Evolutionary conservation across 352 stramenopile species (phyloP).

Genomic region (Vaucheria bursata): DNA sequence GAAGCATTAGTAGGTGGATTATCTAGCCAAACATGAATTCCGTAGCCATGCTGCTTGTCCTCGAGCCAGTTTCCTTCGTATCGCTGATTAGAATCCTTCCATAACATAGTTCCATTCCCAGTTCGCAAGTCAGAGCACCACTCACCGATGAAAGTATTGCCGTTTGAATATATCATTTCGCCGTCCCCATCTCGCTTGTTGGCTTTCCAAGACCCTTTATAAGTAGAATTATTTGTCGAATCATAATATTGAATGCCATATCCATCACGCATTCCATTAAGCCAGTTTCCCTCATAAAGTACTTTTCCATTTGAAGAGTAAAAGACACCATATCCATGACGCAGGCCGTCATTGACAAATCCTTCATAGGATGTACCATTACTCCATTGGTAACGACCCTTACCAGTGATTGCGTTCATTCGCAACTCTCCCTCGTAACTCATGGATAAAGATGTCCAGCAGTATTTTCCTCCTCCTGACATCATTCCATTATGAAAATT

Average conservation of each 20-base stretch:
- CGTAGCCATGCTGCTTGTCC: constrained; percentile 65
- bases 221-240: constrained; percentile 53
- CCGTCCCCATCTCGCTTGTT: constrained; percentile 63
- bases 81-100: constrained; percentile 49
- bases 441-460: neutral
- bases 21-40: constrained; percentile 64
- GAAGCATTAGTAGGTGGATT: constrained; percentile 4
- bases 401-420: constrained; percentile 61
- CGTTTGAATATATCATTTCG: constrained; percentile 57
- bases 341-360: constrained; percentile 58
- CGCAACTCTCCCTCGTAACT: constrained; percentile 62
- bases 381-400: constrained; percentile 62
- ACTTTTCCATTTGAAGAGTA: constrained; percentile 13
- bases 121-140: constrained; percentile 62
- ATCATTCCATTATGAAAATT: neutral
- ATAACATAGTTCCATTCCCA: constrained; percentile 67
- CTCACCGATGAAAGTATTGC: constrained; percentile 58
- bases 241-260: constrained; percentile 59
- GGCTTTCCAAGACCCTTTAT: constrained; percentile 66
- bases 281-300: constrained; percentile 60
- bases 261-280: constrained; percentile 63
- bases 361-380: constrained; percentile 70
- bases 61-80: constrained; percentile 66
- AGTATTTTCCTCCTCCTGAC: neutral
- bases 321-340: constrained; percentile 59